These are phyloP conservation scores for Sclerotinia nivalis DNA, from an alignment of 2,329 filamentous ascomycete genomes.

Conservation along the genomic window DNA sequence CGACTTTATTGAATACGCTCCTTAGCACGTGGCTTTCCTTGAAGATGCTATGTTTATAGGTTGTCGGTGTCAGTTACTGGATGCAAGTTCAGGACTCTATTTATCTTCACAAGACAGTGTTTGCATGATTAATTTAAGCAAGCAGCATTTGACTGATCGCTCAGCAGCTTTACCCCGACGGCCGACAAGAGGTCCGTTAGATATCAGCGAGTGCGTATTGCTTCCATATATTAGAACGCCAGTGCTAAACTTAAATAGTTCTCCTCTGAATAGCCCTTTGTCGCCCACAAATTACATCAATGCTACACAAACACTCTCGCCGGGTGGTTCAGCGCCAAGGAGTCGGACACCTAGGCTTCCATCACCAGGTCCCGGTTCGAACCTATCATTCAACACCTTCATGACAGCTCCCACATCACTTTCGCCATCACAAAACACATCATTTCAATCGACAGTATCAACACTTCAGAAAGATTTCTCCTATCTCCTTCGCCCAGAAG, in stretches of 20 bases:
- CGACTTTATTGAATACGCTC: background rate
- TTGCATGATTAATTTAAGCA: background rate
- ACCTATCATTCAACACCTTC: slow-evolving; percentile 35
- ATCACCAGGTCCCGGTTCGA: slow-evolving; percentile 36
- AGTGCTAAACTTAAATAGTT: slow-evolving; percentile 24
- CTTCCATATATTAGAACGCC: slow-evolving; percentile 2
- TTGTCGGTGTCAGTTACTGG: background rate
- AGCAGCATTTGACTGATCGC: slow-evolving; percentile 3
- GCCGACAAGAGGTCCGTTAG: slow-evolving; percentile 76
- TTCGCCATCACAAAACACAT: slow-evolving; percentile 35
- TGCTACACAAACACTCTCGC: slow-evolving; percentile 18
- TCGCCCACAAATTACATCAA: slow-evolving; percentile 22
- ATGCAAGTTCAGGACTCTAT: background rate
- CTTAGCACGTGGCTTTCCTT: background rate
- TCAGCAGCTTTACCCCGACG: slow-evolving; percentile 52
- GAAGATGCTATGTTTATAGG: background rate
- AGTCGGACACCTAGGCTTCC: slow-evolving; percentile 31
- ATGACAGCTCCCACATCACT: slow-evolving; percentile 34
- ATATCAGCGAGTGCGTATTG: slow-evolving; percentile 67
- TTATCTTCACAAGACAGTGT: too few species aligned
- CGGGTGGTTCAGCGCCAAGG: slow-evolving; percentile 2
- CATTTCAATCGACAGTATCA: slow-evolving; percentile 39
- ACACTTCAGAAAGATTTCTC: slow-evolving; percentile 69
- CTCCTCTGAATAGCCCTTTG: slow-evolving; percentile 26
- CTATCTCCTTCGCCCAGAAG: slow-evolving; percentile 75